Base-by-base conservation (phyloP, 106 monocot genomes). In the Alisma plantagoaquatica region DNA sequence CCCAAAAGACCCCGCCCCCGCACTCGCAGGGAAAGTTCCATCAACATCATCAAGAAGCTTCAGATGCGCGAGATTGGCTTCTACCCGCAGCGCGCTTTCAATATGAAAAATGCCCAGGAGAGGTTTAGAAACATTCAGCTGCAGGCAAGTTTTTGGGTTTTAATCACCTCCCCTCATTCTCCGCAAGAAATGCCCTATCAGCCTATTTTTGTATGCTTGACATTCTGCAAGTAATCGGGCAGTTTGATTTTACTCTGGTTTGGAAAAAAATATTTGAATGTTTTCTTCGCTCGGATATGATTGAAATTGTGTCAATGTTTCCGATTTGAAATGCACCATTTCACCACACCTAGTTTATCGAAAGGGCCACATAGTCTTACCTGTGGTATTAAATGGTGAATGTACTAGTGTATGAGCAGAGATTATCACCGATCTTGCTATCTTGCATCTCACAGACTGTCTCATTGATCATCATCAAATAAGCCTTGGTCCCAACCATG, bases 111-210 rank as follows among this genome's bases (percentile, higher is more conserved):
- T 35, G 67, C 80, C 4, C 84, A 80, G 58, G 90, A 90, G 68
- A 66, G 79, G 29, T 90, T 90, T 53, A 66, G 90, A 35, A 84
- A 90, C 56, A 72, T 91, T 28, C 76, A 66, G 38, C 50, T 90
- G 58, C 79, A 76, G 79, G 79, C 82, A n/a, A 1, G 57, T 38
- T 17, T 15, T 30, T 11, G 18, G n/a, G n/a, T n/a, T n/a, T n/a
- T n/a, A n/a, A n/a, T n/a, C n/a, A n/a, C n/a, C n/a, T n/a, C n/a
- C n/a, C n/a, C n/a, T n/a, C n/a, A n/a, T n/a, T n/a, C n/a, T n/a
- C n/a, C n/a, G n/a, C n/a, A n/a, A n/a, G n/a, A n/a, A n/a, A n/a
- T n/a, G n/a, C n/a, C n/a, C n/a, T n/a, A n/a, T n/a, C n/a, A n/a
- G n/a, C n/a, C n/a, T n/a, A n/a, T n/a, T n/a, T n/a, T 46, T 46